Conservation (phyloP, 2,329 filamentous ascomycete genomes). For the Botrytis paeoniae region DNA sequence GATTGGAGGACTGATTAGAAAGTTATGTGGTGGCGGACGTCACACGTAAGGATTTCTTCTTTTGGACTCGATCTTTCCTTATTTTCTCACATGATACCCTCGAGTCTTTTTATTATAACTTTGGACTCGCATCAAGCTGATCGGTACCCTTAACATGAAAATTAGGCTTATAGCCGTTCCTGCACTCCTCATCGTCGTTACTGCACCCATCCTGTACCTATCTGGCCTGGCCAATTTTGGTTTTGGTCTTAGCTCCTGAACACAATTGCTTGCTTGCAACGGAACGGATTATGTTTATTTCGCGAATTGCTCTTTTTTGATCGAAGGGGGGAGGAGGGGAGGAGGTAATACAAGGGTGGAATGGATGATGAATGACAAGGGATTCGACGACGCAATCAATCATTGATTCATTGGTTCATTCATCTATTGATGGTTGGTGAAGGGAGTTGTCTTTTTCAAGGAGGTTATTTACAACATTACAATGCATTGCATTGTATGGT, state of each 20-base stretch:
- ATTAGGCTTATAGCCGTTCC: conserved; percentile 32
- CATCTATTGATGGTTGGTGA: background rate
- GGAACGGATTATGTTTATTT: conserved; percentile 54
- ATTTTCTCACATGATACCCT: conserved; percentile 15
- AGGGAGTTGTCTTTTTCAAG: background rate
- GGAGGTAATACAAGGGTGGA: background rate
- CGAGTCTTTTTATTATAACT: background rate
- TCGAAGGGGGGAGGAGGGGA: background rate
- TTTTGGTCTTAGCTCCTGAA: conserved; percentile 3
- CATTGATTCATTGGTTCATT: background rate
- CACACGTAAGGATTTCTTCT: conserved; percentile 32
- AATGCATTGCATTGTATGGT: conserved; percentile 4
- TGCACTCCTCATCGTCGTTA: conserved; percentile 28
- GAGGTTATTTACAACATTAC: background rate
- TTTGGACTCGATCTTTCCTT: conserved; percentile 13
- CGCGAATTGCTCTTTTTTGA: conserved; percentile 35
- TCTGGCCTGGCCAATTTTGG: conserved; percentile 19
- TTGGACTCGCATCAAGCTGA: conserved; percentile 16
- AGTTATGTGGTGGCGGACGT: conserved; percentile 34
- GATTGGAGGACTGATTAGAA: conserved; percentile 38
- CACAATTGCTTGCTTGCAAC: conserved; percentile 49
- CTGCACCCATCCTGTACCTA: conserved; percentile 32
- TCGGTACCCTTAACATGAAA: conserved; percentile 17
- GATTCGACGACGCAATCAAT: background rate
- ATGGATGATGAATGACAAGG: background rate